These are phyloP conservation scores for Fusarium irregulare DNA, from an alignment of 2,329 filamentous ascomycete genomes.

Conservation along the genomic window DNA sequence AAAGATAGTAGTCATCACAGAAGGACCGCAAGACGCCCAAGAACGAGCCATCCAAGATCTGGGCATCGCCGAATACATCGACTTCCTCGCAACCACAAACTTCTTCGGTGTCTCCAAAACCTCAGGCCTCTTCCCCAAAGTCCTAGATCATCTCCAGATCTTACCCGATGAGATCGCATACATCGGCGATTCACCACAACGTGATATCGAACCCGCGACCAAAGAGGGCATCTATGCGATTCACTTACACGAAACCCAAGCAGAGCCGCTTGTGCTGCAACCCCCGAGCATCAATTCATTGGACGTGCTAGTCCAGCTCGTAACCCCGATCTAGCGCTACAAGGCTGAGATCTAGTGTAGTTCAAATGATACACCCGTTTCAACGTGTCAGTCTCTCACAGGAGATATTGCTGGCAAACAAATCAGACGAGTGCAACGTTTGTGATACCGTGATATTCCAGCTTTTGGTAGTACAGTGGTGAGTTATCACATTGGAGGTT, in stretches of 20 bases:
- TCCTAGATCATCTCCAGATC: slow-evolving; percentile 45
- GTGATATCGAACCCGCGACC: slow-evolving; percentile 47
- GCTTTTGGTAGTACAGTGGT: slow-evolving; percentile 4
- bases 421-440: slow-evolving; percentile 6
- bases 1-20: slow-evolving; percentile 58
- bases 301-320: slow-evolving; percentile 13
- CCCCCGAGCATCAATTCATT: slow-evolving; percentile 33
- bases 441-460: slow-evolving; percentile 15
- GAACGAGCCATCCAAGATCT: slow-evolving; percentile 52
- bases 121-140: slow-evolving; percentile 44
- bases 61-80: slow-evolving; percentile 42
- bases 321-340: slow-evolving; percentile 7
- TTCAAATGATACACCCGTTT: slow-evolving; percentile 23
- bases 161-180: slow-evolving; percentile 44
- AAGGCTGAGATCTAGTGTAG: slow-evolving; percentile 16
- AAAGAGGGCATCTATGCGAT: slow-evolving; percentile 46
- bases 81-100: slow-evolving; percentile 50
- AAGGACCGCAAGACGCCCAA: slow-evolving; percentile 61
- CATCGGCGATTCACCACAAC: slow-evolving; percentile 46
- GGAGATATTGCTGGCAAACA: slow-evolving; percentile 24
- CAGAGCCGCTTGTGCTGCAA: slow-evolving; percentile 3
- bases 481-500: neutral
- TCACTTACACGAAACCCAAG: slow-evolving; percentile 38
- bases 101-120: slow-evolving; percentile 46
- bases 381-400: slow-evolving; percentile 31